These are phyloP conservation scores for Phanerodontia chrysosporium DNA, from an alignment of 768 basidiomycete genomes.

Conservation along the genomic window DNA sequence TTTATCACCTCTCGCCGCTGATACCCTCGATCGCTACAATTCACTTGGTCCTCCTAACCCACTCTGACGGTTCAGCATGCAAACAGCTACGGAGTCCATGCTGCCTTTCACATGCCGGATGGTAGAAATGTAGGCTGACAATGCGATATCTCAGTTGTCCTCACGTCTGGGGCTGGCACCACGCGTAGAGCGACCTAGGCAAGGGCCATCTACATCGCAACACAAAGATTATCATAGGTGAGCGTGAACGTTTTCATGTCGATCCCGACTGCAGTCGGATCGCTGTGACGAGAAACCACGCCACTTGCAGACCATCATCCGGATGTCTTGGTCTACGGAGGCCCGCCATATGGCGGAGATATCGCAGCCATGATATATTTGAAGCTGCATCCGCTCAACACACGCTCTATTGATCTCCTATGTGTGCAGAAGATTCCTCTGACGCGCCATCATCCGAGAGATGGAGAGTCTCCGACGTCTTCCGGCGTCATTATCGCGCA, in stretches of 20 bases:
- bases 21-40: not conserved
- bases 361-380: not conserved
- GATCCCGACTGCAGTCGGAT: not conserved
- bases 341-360: not conserved
- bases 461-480: not conserved
- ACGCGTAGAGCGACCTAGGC: not conserved
- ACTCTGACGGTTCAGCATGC: not conserved
- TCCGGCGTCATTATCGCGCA: too few species aligned
- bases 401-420: not conserved
- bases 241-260: not conserved
- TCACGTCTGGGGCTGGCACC: not conserved
- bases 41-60: not conserved
- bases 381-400: not conserved
- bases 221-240: not conserved
- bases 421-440: not conserved
- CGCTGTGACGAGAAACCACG: not conserved
- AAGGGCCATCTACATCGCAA: not conserved
- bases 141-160: not conserved
- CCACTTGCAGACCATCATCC: not conserved
- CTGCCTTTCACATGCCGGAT: not conserved
- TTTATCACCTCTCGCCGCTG: not conserved
- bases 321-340: not conserved
- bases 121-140: not conserved
- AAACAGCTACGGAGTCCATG: too few species aligned
- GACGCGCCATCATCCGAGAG: not conserved